Conservation (phyloP, 2,329 filamentous ascomycete species). For the Colletotrichum truncatum region DNA sequence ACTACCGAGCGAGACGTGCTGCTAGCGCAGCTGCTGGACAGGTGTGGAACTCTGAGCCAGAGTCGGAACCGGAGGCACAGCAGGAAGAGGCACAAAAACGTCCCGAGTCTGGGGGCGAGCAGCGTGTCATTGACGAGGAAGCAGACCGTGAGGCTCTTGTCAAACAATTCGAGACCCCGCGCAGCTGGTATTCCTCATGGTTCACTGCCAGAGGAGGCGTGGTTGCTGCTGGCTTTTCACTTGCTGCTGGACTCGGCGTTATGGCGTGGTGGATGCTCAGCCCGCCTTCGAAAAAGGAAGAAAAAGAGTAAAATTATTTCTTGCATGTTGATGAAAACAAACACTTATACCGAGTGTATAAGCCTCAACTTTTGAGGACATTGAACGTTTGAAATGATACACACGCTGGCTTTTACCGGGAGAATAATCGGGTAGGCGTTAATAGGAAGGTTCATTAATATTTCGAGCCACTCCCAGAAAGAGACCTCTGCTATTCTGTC, state of each 20-base stretch:
- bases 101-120: neutral
- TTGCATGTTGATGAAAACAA: no score
- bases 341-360: no score
- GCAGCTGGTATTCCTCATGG: neutral
- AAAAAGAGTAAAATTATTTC: neutral
- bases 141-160: neutral
- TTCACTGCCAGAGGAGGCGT: neutral
- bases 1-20: neutral
- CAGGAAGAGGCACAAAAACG: neutral
- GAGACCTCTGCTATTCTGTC: no score
- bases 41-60: neutral
- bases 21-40: neutral
- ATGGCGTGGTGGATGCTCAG: neutral
- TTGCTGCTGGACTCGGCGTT: neutral
- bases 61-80: neutral
- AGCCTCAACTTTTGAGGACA: no score
- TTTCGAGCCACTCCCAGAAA: no score
- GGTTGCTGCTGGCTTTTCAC: neutral
- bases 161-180: neutral
- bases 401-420: no score
- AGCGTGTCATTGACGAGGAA: neutral
- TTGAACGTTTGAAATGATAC: no score
- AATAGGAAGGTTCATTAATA: no score
- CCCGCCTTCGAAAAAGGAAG: neutral
- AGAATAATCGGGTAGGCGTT: no score